These are phyloP conservation scores for Nakazawaea wyomingensis DNA, from an alignment of 805 yeast species.

Conservation along the genomic window DNA sequence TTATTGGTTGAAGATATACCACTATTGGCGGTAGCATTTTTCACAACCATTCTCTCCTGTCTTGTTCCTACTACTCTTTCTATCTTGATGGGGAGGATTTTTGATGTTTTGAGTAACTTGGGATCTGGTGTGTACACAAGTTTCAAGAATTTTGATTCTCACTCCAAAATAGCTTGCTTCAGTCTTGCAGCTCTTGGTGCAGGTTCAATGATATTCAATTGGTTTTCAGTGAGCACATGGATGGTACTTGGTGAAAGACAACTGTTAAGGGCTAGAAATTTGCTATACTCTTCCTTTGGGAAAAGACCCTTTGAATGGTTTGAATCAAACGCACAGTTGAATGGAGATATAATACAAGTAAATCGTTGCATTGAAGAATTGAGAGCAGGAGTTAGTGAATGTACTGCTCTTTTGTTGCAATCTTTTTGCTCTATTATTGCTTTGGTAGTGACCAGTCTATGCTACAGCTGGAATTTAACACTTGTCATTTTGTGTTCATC, in stretches of 20 bases:
- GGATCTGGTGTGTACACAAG: conserved; percentile 27
- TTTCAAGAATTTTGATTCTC: conserved; percentile 27
- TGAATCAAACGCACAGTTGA: conserved; percentile 47
- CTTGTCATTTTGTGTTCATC: conserved; percentile 67
- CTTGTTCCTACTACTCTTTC: conserved; percentile 57
- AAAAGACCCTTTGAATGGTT: conserved; percentile 53
- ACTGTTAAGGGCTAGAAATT: conserved; percentile 48
- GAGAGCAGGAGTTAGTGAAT: conserved; percentile 63
- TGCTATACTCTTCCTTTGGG: conserved; percentile 40
- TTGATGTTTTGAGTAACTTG: conserved; percentile 36
- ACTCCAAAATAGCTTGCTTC: conserved; percentile 29
- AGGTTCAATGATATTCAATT: conserved; percentile 37
- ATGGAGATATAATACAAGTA: conserved; percentile 61
- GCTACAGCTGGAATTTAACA: conserved; percentile 82
- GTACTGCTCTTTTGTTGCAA: conserved; percentile 52
- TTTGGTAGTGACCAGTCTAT: conserved; percentile 59
- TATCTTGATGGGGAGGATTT: conserved; percentile 60
- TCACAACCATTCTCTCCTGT: conserved; percentile 42
- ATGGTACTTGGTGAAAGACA: conserved; percentile 68
- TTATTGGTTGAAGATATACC: conserved; percentile 20
- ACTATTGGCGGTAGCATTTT: conserved; percentile 16
- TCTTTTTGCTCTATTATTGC: conserved; percentile 49
- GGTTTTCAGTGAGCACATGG: conserved; percentile 60
- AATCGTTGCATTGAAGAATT: conserved; percentile 74
- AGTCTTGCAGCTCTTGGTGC: conserved; percentile 40